A percentile compares a stretch with the other conserved stretches of the same genome.
Conservation (phyloP, 176 grass and related monocot species). For the Juncus effusus region DNA sequence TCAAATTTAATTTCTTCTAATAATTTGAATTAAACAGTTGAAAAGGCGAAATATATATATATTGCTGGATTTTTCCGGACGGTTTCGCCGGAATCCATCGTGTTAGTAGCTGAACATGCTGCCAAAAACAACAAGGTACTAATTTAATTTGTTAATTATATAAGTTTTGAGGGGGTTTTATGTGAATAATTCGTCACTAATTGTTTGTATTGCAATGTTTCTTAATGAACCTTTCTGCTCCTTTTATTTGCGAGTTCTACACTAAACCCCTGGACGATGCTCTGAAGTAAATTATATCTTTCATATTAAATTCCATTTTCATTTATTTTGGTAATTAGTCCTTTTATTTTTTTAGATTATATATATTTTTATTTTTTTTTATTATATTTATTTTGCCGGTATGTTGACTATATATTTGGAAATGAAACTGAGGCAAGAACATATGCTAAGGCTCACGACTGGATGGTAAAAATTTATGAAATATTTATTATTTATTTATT, state of each 20-base stretch:
- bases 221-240: slow-evolving; percentile 80
- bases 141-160: no score
- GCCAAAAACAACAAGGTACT: slow-evolving; percentile 68
- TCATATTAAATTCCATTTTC: not conserved
- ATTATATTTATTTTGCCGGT: no score
- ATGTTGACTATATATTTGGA: slow-evolving; percentile 67
- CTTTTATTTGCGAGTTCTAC: slow-evolving; percentile 89
- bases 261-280: slow-evolving; percentile 73
- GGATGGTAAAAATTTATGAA: slow-evolving; percentile 48
- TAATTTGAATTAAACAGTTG: no score
- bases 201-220: slow-evolving; percentile 36
- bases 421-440: slow-evolving; percentile 90
- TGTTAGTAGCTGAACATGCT: slow-evolving; percentile 82
- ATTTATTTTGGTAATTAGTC: no score
- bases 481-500: no score
- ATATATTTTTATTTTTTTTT: no score
- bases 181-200: not conserved
- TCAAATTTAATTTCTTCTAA: no score
- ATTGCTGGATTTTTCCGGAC: slow-evolving; percentile 94
- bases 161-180: not conserved
- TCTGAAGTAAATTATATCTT: slow-evolving; percentile 47
- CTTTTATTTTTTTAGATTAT: no score
- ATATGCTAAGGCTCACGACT: slow-evolving; percentile 71
- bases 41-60: no score
- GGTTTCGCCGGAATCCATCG: slow-evolving; percentile 80